These are phyloP conservation scores for Nicotiana noctiflora DNA, from an alignment of 257 asterid genomes.

Conservation along the genomic window DNA sequence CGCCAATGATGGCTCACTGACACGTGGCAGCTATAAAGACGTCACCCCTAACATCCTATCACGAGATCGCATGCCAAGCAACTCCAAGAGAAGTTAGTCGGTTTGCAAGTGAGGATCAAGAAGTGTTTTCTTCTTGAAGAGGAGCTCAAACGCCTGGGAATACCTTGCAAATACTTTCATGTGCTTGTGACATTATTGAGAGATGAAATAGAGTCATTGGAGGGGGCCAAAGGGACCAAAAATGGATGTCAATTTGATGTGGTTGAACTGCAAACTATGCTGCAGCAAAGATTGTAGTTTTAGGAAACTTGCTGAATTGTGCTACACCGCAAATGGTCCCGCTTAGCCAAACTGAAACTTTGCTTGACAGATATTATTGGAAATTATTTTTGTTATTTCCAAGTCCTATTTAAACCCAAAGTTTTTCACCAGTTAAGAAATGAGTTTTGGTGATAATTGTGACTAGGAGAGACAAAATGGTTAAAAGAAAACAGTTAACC, in stretches of 20 bases:
- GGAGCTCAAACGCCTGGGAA: not conserved
- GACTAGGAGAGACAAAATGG: not conserved
- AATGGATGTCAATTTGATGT: not conserved
- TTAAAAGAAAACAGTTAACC: too few relatives aligned
- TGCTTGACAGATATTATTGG: too few relatives aligned
- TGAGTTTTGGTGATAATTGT: not conserved
- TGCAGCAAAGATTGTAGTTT: not conserved
- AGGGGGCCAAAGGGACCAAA: not conserved
- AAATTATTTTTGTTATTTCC: too few relatives aligned
- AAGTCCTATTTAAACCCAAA: not conserved
- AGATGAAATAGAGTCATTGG: not conserved
- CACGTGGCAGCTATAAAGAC: not conserved
- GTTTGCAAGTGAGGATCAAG: not conserved
- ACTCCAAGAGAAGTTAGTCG: not conserved
- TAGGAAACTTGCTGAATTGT: not conserved
- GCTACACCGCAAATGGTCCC: not conserved
- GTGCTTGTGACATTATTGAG: not conserved
- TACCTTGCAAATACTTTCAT: not conserved
- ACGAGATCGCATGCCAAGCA: not conserved
- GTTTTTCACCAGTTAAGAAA: not conserved
- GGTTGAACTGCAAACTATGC: not conserved
- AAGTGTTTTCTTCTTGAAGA: too few relatives aligned
- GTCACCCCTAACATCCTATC: not conserved
- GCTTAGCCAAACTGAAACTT: not conserved
- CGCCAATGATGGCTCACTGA: not conserved